Evolutionary conservation across 208 protist species (phyloP), one percentile per base, ranked within the genome.

Genomic region (Trypanosoma avium): DNA sequence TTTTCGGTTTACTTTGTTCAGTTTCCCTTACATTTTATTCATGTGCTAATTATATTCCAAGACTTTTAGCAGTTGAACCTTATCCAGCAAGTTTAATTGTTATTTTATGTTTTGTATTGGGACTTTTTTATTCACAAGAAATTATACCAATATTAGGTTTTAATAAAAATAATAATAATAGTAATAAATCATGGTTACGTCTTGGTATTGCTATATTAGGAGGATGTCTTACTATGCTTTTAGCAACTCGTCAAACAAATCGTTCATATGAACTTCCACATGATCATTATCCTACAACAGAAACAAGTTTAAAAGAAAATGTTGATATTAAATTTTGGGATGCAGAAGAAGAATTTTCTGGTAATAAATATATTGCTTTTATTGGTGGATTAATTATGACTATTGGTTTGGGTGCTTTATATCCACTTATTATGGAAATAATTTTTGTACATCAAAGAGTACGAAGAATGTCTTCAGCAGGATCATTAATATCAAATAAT

Each of bases 41-140:
- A 55, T 85, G 65, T 19, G 75, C 86, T 61, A 87, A 87, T 61
- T 83, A 82, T 65, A 86, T 93, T 43, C 86, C 86, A 4, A 83
- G 86, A 27, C 66, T 93, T 27, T 42, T 93, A 9, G 86, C 79
- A 13, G 49, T 93, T 17, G 83, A 90, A 10, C 86, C 86, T 0
- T 88, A 78, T 26, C 86, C 86, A 17, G 76, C 80, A 5, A 79
- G 58, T 29, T 53, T 90, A 15, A 12, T 79, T 17, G 62, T 93
- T 43, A 80, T 76, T 19, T 52, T 33, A 19, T 47, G 60, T 42
- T 90, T 87, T 70, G 68, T 70, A 12, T 24, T 50, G 4, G 86
- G 86, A 12, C 9, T 93, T 22, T 79, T 63, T 70, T 85, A 75
- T 67, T 86, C 79, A 10, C 62, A 59, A 0, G 75, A 82, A 26